Evolutionary conservation across 2,329 filamentous ascomycete species (phyloP), one percentile per base, ranked within the genome.

Genomic region (Phymatotrichopsis omnivora): DNA sequence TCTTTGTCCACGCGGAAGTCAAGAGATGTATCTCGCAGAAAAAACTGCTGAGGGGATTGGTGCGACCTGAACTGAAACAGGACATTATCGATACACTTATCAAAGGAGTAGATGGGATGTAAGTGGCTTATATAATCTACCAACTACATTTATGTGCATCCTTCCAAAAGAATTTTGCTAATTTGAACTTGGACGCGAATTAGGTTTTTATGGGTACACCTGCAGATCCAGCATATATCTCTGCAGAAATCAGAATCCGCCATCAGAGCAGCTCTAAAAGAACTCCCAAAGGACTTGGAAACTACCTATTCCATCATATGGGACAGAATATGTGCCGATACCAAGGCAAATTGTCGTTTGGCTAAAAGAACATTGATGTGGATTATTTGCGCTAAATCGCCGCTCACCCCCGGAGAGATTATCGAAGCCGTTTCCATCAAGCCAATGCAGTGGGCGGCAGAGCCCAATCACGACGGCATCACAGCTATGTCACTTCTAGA

Each of bases 71-170:
- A 2, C 29, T 49, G 11, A 30, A 41, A 33, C 12, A 3, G 11
- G 35, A 30, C n/a, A 49, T 49, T 16, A 23, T 36, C 7, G 12
- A 42, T 5, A 16, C 25, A 5, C 47, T 49, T 14, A 22, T 32
- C 16, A 6, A 24, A 7, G 22, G 47, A 22, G 43, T 42, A n/a
- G 34, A 22, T 12, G 43, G 42, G 32, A 49, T 49, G 46, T 49
- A 40, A n/a, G n/a, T n/a, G n/a, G n/a, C n/a, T n/a, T n/a, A n/a
- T 25, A 31, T 37, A 22, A 11, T 19, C 32, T 22, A 5, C 25
- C 24, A 16, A 8, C 2, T 11, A 29, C n/a, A n/a, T n/a, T n/a
- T n/a, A n/a, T n/a, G n/a, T n/a, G 30, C 20, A 14, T 14, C 12
- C 3, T n/a, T n/a, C n/a, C n/a, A n/a, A n/a, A n/a, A n/a, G n/a